Evolutionary conservation across 768 basidiomycete genomes (phyloP), one percentile per base, ranked within the genome.

Genomic region (Podaxis rugospora): DNA sequence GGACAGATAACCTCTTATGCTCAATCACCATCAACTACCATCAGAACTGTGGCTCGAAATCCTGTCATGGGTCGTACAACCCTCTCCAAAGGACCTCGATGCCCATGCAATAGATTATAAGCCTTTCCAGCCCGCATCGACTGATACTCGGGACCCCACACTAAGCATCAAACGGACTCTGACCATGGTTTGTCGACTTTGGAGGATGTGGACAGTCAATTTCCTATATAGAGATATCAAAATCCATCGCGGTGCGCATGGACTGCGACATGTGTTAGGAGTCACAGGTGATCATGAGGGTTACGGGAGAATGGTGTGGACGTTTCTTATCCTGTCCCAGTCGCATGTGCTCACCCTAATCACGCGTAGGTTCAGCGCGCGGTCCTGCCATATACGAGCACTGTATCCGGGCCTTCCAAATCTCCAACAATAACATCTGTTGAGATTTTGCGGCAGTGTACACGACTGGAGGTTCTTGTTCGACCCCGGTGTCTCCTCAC

Each of bases 301-400:
- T 25, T 73, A 71, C 64, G 74, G 73, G 35, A 67, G 69, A 59
- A 66, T 70, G 70, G 75, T 75, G 57, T 25, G 72, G 70, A 7
- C 28, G 53, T 52, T 54, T 10, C 16, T 54, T 58, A n/a, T 39
- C 50, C 16, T 2, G 42, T 18, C 9, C 42, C 42, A n/a, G 35
- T 64, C 61, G 50, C 47, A 55, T 37, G 7, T 53, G 35, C 56
- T 44, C 53, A 54, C 55, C 21, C 52, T 59, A 16, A 50, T 62
- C 59, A 57, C 39, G 55, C 50, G 60, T 57, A 80, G 77, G 85
- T 88, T 61, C 80, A 77, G 54, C 82, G 87, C 54, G 77, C 80
- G 46, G 80, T 82, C 46, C 75, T 90, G 16, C 86, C 87, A 2
- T 89, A 86, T 68, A 64, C 72, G 10, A 78, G 75, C 65, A 86